phyloP scores from a whole-genome alignment of 805 yeast species.

The Candida fluviatilis region DNA sequence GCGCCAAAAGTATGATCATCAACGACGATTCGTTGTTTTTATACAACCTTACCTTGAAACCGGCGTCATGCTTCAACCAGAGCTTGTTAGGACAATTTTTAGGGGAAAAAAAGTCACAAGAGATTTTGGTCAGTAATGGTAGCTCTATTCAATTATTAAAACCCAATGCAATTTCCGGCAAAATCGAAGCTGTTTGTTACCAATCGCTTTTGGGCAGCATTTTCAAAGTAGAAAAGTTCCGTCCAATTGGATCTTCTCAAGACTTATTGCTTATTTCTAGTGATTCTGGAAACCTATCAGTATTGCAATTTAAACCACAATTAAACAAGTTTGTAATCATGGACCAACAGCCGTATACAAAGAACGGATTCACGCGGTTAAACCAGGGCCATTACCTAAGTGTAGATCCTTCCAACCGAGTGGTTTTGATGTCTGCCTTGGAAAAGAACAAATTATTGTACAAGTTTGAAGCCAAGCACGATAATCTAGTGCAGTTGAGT shows the following conservation, averaged over 20 bases:
- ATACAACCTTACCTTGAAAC: conserved; percentile 68
- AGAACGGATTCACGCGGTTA: conserved; percentile 69
- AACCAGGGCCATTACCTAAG: conserved; percentile 72
- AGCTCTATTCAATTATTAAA: conserved; percentile 51
- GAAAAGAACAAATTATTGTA: conserved; percentile 75
- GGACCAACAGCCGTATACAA: conserved; percentile 62
- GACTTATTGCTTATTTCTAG: conserved; percentile 68
- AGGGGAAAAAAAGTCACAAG: conserved; percentile 51
- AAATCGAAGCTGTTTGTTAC: conserved; percentile 36
- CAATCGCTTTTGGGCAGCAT: conserved; percentile 58
- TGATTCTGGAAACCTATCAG: conserved; percentile 70
- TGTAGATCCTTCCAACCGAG: conserved; percentile 69
- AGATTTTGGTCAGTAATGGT: conserved; percentile 55
- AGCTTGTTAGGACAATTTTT: conserved; percentile 69
- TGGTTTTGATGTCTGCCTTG: conserved; percentile 64
- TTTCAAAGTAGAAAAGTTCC: conserved; percentile 48
- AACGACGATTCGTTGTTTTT: conserved; percentile 40
- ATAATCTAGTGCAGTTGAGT: conserved; percentile 46
- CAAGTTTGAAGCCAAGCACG: conserved; percentile 47
- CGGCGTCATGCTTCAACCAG: conserved; percentile 48
- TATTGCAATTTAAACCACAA: conserved; percentile 43
- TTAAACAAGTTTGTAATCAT: conserved; percentile 42
- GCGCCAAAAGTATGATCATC: conserved; percentile 9
- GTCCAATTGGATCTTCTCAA: conserved; percentile 46
- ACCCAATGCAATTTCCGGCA: conserved; percentile 54